Evolutionary conservation across 1,284 basidiomycete species (phyloP), one percentile per base, ranked within the genome.

Genomic region (Ceratorhiza oryzae-sativae): DNA sequence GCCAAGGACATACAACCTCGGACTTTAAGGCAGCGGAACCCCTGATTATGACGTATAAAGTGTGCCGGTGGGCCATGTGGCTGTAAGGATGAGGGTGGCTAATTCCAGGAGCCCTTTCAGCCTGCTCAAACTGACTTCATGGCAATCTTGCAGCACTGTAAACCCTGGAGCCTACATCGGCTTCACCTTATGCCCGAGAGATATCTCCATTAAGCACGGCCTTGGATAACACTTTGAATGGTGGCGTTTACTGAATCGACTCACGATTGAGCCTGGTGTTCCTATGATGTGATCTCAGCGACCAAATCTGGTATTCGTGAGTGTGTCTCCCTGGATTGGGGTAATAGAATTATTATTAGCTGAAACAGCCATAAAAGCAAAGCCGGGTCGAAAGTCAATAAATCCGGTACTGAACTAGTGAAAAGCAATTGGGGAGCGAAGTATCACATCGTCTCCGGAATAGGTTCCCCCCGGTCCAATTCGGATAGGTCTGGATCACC

Each of bases 401-500:
- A 32, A 67, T 58, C 30, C 48, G 55, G 53, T 46, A 46, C 36
- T 55, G 56, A 41, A 15, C 25, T 70, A 58, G 45, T 55, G 41
- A 70, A 55, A 58, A 68, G 65, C 53, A 46, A 15, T 58, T 42
- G 42, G 58, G 58, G 58, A 58, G 51, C 51, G n/a, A 23, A 36
- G 36, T 45, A n/a, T 58, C 51, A 70, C 5, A 45, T 20, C 39
- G 39, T 32, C 41, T 70, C 65, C 20, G 65, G 65, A 25, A 70
- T 70, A 23, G 65, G 65, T 20, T 70, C 65, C 10, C 65, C 65
- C 27, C 65, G 48, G 41, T 70, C 65, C 51, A 70, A 41, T 36
- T 70, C 65, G 13, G 65, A 70, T 49, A 70, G 39, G 53, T 70
- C 65, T 12, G 65, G 65, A 23, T 58, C 55, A 48, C 65, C 65